Percentiles rank a stretch among this genome's conserved stretches.
phyloP scores from a whole-genome alignment of 1,139 yeast genomes.

The Debaryomycetaceae sp. region DNA sequence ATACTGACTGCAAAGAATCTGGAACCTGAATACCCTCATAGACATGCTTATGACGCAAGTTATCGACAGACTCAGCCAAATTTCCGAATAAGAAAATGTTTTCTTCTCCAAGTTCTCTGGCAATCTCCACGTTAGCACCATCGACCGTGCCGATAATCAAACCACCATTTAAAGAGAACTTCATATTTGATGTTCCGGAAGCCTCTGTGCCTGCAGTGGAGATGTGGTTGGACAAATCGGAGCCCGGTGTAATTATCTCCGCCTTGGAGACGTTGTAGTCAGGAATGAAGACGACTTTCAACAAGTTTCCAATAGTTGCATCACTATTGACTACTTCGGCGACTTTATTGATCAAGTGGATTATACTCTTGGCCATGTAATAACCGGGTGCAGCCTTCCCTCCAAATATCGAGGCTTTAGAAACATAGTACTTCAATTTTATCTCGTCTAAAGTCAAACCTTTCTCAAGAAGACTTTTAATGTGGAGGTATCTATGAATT shows the following conservation, averaged over 20 bases:
- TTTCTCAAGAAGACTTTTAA: constrained; percentile 60
- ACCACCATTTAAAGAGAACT: constrained; percentile 92
- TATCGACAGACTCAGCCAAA: constrained; percentile 85
- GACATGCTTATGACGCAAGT: constrained; percentile 71
- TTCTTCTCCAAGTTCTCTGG: constrained; percentile 90
- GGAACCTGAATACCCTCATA: constrained; percentile 57
- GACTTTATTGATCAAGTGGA: constrained; percentile 79
- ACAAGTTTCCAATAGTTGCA: constrained; percentile 64
- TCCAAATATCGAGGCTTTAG: constrained; percentile 82
- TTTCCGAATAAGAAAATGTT: constrained; percentile 91
- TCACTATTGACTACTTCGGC: constrained; percentile 80
- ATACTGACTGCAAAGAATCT: constrained; percentile 56
- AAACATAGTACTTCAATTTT: constrained; percentile 53
- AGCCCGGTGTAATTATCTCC: constrained; percentile 84
- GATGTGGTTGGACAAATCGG: constrained; percentile 89
- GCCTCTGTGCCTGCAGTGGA: constrained; percentile 99
- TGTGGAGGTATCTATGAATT: constrained; percentile 73
- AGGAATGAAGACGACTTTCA: constrained; percentile 85
- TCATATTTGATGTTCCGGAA: constrained; percentile 95
- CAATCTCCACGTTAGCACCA: constrained; percentile 95
- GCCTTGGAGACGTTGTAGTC: constrained; percentile 95
- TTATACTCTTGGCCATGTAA: constrained; percentile 89
- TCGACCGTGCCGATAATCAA: constrained; percentile 93
- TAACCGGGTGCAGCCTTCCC: constrained; percentile 98
- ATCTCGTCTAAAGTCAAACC: constrained; percentile 56